phyloP scores from a whole-genome alignment of 768 basidiomycete species.

The Serendipita sp. region DNA sequence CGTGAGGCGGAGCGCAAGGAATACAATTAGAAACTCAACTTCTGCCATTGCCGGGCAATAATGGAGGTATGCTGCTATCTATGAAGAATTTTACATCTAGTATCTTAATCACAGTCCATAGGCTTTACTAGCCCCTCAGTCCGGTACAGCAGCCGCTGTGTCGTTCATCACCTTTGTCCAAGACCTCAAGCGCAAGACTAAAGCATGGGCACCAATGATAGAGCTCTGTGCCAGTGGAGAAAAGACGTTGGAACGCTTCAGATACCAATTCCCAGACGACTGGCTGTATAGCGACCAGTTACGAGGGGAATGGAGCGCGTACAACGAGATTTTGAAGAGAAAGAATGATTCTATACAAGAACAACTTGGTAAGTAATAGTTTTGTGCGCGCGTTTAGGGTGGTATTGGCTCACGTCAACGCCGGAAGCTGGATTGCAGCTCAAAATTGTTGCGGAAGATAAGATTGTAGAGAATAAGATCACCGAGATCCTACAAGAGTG shows the following conservation, averaged over 20 bases:
- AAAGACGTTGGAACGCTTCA: slow-evolving; percentile 90
- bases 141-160: slow-evolving; percentile 94
- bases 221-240: slow-evolving; percentile 88
- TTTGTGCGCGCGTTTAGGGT: neutral
- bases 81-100: neutral
- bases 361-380: slow-evolving; percentile 59
- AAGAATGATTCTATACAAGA: slow-evolving; percentile 98
- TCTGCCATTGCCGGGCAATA: neutral
- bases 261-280: slow-evolving; percentile 92
- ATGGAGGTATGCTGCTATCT: neutral
- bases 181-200: slow-evolving; percentile 93
- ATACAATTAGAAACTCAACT: neutral
- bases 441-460: slow-evolving; percentile 99
- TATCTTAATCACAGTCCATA: neutral
- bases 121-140: slow-evolving; percentile 38
- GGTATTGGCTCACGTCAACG: neutral
- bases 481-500: slow-evolving; percentile 80
- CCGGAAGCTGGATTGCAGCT: slow-evolving; percentile 79
- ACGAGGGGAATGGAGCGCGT: slow-evolving; percentile 94
- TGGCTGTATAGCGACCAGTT: slow-evolving; percentile 99
- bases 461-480: slow-evolving; percentile 92
- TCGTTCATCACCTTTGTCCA: slow-evolving; percentile 99
- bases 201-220: slow-evolving; percentile 93
- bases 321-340: slow-evolving; percentile 91
- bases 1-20: neutral